These are phyloP conservation scores for Aspergillus mulundensis DNA, from an alignment of 495 filamentous ascomycete genomes.

Conservation along the genomic window DNA sequence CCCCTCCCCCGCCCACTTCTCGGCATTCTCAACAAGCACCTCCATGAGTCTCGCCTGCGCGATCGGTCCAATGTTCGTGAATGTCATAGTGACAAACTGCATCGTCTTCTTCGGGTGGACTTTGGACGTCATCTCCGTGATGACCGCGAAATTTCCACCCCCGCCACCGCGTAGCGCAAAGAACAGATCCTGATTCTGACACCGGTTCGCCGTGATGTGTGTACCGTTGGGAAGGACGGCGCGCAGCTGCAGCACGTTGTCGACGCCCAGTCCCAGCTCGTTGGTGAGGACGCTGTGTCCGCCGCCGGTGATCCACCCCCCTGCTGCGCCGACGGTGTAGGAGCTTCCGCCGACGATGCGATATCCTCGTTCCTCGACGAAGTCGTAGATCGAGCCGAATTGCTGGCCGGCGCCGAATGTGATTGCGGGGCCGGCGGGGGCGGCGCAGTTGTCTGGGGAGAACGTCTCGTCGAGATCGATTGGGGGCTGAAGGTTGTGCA, in stretches of 20 bases:
- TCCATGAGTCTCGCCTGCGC: no score
- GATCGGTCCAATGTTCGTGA: no score
- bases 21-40: no score
- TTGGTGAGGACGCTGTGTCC: slow-evolving; percentile 36
- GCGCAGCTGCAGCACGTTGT: not conserved
- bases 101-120: no score
- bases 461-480: slow-evolving; percentile 15
- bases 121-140: no score
- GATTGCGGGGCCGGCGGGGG: slow-evolving; percentile 14
- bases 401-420: slow-evolving; percentile 23
- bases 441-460: slow-evolving; percentile 12
- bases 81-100: no score
- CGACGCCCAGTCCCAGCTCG: not conserved
- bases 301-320: slow-evolving; percentile 41
- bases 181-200: slow-evolving; percentile 52
- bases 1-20: no score
- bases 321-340: slow-evolving; percentile 30
- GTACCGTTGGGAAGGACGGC: slow-evolving; percentile 49
- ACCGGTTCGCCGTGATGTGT: slow-evolving; percentile 39
- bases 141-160: no score
- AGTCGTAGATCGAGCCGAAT: slow-evolving; percentile 22
- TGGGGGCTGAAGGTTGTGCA: slow-evolving; percentile 22
- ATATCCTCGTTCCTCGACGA: slow-evolving; percentile 19
- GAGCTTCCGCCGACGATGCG: slow-evolving; percentile 22
- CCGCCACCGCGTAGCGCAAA: slow-evolving; percentile 47